A percentile compares a stretch with the other conserved stretches of the same genome.
These are phyloP conservation scores for Toxoplasma gondii DNA, from an alignment of 169 alveolate species.

Conservation along the genomic window DNA sequence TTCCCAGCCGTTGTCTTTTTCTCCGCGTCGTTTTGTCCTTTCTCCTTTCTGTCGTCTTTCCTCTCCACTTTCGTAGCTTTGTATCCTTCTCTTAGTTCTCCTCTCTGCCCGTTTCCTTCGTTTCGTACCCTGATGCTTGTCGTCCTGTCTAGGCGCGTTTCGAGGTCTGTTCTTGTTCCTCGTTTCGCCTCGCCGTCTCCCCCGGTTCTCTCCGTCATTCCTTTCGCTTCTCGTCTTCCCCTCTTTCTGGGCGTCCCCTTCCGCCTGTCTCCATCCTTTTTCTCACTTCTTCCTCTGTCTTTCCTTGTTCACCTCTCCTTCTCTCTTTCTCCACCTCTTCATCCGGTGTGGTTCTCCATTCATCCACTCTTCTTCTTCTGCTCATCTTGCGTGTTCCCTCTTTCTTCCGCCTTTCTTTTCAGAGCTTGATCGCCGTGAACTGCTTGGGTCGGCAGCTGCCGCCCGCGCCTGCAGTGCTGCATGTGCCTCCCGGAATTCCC, in stretches of 20 bases:
- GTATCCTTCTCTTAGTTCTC: no score
- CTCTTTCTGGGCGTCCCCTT: no score
- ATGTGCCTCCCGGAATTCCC: background rate
- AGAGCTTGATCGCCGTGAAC: slow-evolving; percentile 33
- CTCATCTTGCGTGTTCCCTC: background rate
- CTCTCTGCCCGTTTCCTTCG: no score
- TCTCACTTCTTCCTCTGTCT: background rate
- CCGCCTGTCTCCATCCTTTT: background rate
- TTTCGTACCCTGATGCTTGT: no score
- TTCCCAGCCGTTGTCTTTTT: no score
- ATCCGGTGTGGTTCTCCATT: background rate
- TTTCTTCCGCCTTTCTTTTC: background rate
- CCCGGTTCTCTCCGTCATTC: no score
- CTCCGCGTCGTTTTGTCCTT: no score
- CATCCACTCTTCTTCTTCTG: background rate
- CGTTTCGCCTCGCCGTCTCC: background rate
- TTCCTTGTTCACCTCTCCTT: background rate
- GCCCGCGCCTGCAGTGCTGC: background rate
- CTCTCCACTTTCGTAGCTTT: no score
- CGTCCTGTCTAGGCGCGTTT: no score
- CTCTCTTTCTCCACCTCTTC: background rate
- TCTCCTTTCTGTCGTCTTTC: no score
- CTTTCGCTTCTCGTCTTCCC: no score
- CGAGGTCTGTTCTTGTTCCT: no score
- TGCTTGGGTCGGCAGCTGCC: slow-evolving; percentile 21